Percentiles rank a stretch among this genome's conserved stretches.
Evolutionary conservation across 2,329 filamentous ascomycete genomes (phyloP).

Genomic region (Huntiella moniliformis): DNA sequence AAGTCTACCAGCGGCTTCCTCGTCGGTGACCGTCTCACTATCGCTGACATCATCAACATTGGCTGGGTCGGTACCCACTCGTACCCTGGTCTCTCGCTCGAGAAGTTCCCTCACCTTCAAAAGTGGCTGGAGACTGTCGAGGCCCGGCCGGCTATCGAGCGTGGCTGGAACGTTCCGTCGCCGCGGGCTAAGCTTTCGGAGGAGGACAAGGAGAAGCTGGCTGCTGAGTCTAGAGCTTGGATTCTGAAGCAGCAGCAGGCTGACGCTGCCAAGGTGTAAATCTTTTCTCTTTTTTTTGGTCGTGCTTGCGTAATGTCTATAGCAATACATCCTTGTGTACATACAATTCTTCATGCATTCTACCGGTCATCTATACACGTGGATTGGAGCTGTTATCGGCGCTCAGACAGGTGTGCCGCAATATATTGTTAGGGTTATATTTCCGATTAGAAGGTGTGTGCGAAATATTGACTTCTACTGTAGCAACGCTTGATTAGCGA

Average conservation of each 20-base stretch:
- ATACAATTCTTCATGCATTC: too few relatives aligned
- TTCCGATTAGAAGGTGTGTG: too few relatives aligned
- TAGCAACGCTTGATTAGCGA: too few relatives aligned
- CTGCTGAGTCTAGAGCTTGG: conserved; percentile 38
- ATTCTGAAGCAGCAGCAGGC: conserved; percentile 51
- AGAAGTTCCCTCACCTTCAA: conserved; percentile 57
- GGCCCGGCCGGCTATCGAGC: conserved; percentile 51
- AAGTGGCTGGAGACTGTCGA: conserved; percentile 59
- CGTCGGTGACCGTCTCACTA: conserved; percentile 49
- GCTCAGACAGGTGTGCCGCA: too few relatives aligned
- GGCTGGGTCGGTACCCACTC: conserved; percentile 48
- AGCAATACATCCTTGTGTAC: too few relatives aligned
- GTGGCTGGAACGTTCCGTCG: conserved; percentile 54
- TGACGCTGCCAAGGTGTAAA: conserved; percentile 21
- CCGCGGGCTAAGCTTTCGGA: conserved; percentile 34
- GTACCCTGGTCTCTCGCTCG: conserved; percentile 35
- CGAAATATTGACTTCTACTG: too few relatives aligned
- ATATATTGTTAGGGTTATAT: too few relatives aligned
- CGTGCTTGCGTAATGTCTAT: too few relatives aligned
- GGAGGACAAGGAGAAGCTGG: conserved; percentile 38
- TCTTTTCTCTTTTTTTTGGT: too few relatives aligned
- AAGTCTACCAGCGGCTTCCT: conserved; percentile 37
- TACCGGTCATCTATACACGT: too few relatives aligned
- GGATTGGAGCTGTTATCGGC: too few relatives aligned
- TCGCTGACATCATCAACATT: conserved; percentile 65